These are phyloP conservation scores for Oryza longistaminata DNA, from an alignment of 176 grass and related monocot species.

Conservation along the genomic window DNA sequence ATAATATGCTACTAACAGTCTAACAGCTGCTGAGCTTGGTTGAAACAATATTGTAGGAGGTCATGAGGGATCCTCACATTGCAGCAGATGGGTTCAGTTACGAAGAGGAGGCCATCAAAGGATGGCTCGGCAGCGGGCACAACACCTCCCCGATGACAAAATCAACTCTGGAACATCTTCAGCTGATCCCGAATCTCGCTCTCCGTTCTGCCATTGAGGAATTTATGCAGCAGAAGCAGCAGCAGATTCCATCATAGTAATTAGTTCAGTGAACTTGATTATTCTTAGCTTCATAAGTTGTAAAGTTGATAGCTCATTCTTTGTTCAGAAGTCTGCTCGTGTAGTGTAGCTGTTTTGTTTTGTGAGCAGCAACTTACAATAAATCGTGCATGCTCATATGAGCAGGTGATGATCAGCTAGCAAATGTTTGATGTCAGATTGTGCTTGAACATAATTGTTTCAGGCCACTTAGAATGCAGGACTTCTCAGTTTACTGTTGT, in stretches of 20 bases:
- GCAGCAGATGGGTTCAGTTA: constrained; percentile 79
- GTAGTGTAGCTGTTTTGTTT: not conserved
- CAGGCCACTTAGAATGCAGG: not conserved
- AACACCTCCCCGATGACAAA: constrained; percentile 80
- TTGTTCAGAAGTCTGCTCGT: constrained; percentile 1
- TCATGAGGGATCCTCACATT: constrained; percentile 80
- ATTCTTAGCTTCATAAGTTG: not conserved
- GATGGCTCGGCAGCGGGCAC: constrained; percentile 64
- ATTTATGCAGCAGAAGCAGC: constrained; percentile 28
- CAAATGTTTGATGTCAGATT: not conserved
- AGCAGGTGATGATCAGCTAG: not conserved
- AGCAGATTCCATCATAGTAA: not conserved
- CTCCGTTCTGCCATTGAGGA: constrained; percentile 71
- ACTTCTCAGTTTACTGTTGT: not conserved
- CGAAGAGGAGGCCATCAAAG: constrained; percentile 69
- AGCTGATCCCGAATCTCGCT: constrained; percentile 57
- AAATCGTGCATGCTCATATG: not conserved
- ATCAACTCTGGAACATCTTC: constrained; percentile 38
- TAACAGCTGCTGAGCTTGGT: not conserved
- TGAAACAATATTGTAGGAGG: constrained; percentile 51
- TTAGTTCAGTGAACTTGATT: not conserved
- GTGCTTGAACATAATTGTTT: constrained; percentile 16
- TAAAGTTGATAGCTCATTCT: not conserved
- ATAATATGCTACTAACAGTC: not conserved
- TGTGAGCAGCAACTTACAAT: not conserved